A percentile compares a stretch with the other conserved stretches of the same genome.
Conservation (phyloP, 192 early-diverging fungal genomes). For the Podila clonocystis region DNA sequence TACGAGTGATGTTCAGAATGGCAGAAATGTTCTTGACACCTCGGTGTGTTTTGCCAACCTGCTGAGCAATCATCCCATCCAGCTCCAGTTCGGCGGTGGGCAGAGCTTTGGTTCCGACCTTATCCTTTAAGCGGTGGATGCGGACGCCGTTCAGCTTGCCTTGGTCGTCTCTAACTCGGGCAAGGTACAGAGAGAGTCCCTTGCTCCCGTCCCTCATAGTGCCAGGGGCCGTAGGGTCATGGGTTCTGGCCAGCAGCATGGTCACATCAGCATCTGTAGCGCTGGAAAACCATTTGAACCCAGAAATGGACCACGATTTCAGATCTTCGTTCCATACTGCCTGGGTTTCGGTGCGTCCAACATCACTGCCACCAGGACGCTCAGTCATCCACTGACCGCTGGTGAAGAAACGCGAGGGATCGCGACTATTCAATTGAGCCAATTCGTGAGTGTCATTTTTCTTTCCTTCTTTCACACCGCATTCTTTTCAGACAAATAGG, state of each 20-base stretch:
- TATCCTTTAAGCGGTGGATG: conserved; percentile 72
- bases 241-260: conserved; percentile 69
- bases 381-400: conserved; percentile 86
- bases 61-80: conserved; percentile 57
- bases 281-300: conserved; percentile 82
- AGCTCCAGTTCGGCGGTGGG: conserved; percentile 80
- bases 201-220: conserved; percentile 56
- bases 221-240: conserved; percentile 51
- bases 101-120: conserved; percentile 74
- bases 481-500: background rate
- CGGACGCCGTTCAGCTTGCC: conserved; percentile 69
- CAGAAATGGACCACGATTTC: conserved; percentile 61
- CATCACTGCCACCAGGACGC: conserved; percentile 73
- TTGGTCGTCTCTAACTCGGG: conserved; percentile 61
- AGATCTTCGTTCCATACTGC: conserved; percentile 58
- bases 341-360: conserved; percentile 71
- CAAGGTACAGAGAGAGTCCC: conserved; percentile 72
- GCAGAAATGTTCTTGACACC: conserved; percentile 72
- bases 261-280: conserved; percentile 78
- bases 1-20: conserved; percentile 77
- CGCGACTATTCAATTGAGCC: conserved; percentile 52
- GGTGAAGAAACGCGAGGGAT: conserved; percentile 71
- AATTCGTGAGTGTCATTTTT: background rate
- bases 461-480: background rate
- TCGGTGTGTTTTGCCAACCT: conserved; percentile 58